Evolutionary conservation across 352 stramenopile genomes (phyloP).

Genomic region (Phytopythium aichiense): DNA sequence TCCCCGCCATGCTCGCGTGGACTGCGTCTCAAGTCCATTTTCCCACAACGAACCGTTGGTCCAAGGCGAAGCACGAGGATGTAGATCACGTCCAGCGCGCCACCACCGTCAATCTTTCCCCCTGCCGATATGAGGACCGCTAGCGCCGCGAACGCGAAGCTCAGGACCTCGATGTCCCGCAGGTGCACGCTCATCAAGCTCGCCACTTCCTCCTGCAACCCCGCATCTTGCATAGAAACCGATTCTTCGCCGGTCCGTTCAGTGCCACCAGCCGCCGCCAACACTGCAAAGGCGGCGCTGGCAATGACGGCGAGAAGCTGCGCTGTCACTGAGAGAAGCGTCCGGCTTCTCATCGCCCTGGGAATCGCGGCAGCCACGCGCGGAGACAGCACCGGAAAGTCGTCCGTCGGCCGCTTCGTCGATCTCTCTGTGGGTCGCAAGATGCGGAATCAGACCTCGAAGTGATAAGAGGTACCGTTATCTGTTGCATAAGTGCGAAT

Average conservation of each 20-base stretch:
- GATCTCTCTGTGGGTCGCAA: no score
- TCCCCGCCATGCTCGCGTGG: neutral
- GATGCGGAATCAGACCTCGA: no score
- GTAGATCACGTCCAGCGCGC: constrained; percentile 91
- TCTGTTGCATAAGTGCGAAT: no score
- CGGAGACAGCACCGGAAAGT: neutral
- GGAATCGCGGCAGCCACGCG: neutral
- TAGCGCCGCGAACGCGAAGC: constrained; percentile 28
- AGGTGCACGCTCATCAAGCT: neutral
- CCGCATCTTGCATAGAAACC: neutral
- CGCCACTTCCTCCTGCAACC: neutral
- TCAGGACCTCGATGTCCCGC: constrained; percentile 16
- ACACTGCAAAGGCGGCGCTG: neutral
- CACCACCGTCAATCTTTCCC: constrained; percentile 78
- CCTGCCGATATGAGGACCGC: constrained; percentile 64
- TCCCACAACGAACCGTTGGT: constrained; percentile 46
- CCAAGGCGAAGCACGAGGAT: constrained; percentile 88
- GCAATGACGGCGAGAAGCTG: neutral
- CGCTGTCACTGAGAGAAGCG: neutral
- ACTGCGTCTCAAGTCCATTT: neutral
- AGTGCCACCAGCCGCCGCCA: neutral
- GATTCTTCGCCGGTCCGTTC: neutral
- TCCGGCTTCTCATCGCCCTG: neutral
- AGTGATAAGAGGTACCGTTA: no score
- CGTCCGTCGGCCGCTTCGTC: no score